Percentiles rank a stretch among this genome's conserved stretches.
phyloP scores from a whole-genome alignment of 2,329 filamentous ascomycete species.

The Alternaria sp. region DNA sequence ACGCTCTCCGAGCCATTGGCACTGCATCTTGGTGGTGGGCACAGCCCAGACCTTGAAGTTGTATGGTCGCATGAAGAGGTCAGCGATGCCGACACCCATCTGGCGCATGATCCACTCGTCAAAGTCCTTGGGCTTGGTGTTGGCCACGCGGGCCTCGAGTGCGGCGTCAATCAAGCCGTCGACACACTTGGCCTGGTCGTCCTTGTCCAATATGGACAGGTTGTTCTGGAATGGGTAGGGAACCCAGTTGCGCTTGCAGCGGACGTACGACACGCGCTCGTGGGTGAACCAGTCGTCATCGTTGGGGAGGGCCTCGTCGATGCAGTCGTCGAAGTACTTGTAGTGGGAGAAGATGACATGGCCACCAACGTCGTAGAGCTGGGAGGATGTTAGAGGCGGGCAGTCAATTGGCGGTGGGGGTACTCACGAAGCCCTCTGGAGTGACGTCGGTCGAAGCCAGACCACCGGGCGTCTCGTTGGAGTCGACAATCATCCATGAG shows the following conservation, averaged over 20 bases:
- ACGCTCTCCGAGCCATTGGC: slow-evolving; percentile 96
- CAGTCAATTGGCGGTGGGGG: slow-evolving; percentile 8
- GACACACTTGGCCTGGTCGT: slow-evolving; percentile 93
- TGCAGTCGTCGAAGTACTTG: slow-evolving; percentile 99
- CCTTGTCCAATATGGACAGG: slow-evolving; percentile 96
- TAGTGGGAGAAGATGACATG: slow-evolving; percentile 99
- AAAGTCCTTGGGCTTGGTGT: slow-evolving; percentile 93
- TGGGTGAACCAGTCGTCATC: slow-evolving; percentile 96
- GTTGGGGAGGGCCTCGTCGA: slow-evolving; percentile 94
- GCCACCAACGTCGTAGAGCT: slow-evolving; percentile 96
- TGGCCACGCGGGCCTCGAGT: slow-evolving; percentile 82
- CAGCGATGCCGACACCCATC: slow-evolving; percentile 85
- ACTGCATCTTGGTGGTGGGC: slow-evolving; percentile 99
- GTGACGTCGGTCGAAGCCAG: slow-evolving; percentile 95
- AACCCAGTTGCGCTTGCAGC: slow-evolving; percentile 95
- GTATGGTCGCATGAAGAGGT: slow-evolving; percentile 99
- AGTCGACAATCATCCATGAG: slow-evolving; percentile 96
- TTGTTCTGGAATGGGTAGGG: slow-evolving; percentile 99
- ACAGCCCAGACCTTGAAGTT: slow-evolving; percentile 99
- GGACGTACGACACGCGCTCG: slow-evolving; percentile 98
- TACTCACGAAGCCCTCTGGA: slow-evolving; percentile 93
- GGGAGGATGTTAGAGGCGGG: slow-evolving; percentile 26
- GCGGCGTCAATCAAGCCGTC: slow-evolving; percentile 96
- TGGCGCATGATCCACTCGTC: slow-evolving; percentile 98
- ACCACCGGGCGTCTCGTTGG: slow-evolving; percentile 89